Base-by-base conservation (phyloP, 139 green algal genomes). In the Chlamydomonas schloesseri region DNA sequence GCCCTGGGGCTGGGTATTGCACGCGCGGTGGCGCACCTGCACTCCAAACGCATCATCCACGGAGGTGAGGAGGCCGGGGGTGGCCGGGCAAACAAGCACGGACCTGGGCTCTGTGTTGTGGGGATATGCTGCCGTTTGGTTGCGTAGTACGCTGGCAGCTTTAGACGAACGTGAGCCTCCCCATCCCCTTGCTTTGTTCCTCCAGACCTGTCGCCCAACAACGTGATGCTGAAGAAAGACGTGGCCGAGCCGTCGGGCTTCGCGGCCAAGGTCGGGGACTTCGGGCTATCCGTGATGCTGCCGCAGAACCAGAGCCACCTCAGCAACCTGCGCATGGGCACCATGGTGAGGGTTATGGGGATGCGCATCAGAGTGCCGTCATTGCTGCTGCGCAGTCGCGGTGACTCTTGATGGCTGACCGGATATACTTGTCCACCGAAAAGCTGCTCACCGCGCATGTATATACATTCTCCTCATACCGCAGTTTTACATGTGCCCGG, bases 21-120 rank as follows among this genome's bases (percentile, higher is more conserved):
- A 5, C n/a, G 37, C 42, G 92, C 87, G 33, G 79, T 95, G 60
- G 73, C 76, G 34, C 90, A 93, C 82, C 88, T 95, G 33, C 92
- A 95, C 82, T 78, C 75, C 34, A 67, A 87, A 6, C 64, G 82
- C 78, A 95, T 93, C 68, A 71, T 95, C 28, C 92, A 95, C 64
- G 92, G 92, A 64, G 57, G 57, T 64, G 57, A 26, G 23, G 42
- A 5, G 42, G 42, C n/a, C n/a, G n/a, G n/a, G n/a, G n/a, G n/a
- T n/a, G n/a, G n/a, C n/a, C n/a, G n/a, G n/a, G n/a, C n/a, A n/a
- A n/a, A 24, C 58, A n/a, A n/a, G n/a, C n/a, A n/a, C n/a, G n/a
- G n/a, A n/a, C n/a, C n/a, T n/a, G n/a, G n/a, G n/a, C n/a, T n/a
- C n/a, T n/a, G n/a, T n/a, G n/a, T n/a, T n/a, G n/a, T n/a, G n/a